A percentile compares a stretch with the other conserved stretches of the same genome.
phyloP scores from a whole-genome alignment of 2,329 filamentous ascomycete species.

The Pestalotiopsis sp. region DNA sequence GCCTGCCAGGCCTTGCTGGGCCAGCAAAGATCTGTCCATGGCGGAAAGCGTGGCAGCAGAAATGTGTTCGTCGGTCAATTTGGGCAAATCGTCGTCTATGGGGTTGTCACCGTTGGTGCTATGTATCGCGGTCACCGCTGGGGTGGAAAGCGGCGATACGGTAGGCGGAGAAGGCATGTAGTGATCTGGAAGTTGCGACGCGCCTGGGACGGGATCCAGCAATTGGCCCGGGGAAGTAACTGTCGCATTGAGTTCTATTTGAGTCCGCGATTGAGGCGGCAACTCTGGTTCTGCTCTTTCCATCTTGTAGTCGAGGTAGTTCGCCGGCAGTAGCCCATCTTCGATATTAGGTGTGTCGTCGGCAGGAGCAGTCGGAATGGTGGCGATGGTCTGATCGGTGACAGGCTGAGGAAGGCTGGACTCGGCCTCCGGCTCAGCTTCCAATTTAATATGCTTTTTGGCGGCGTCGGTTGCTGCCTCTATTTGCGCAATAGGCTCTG shows the following conservation, averaged over 20 bases:
- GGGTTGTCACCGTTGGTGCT: slow-evolving; percentile 31
- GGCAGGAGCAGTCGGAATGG: slow-evolving; percentile 10
- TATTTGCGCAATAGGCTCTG: not conserved
- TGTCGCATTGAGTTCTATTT: slow-evolving; percentile 23
- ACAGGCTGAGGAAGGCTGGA: not conserved
- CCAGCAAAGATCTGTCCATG: not conserved
- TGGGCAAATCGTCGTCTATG: slow-evolving; percentile 26
- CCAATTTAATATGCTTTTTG: not conserved
- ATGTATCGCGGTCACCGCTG: slow-evolving; percentile 29
- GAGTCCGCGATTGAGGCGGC: slow-evolving; percentile 6
- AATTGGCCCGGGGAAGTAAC: slow-evolving; percentile 10
- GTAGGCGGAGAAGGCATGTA: slow-evolving; percentile 35
- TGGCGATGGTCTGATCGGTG: slow-evolving; percentile 7
- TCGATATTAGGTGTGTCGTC: slow-evolving; percentile 7
- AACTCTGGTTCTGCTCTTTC: not conserved
- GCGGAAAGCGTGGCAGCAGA: not conserved
- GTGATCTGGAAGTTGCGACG: slow-evolving; percentile 16
- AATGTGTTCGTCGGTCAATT: slow-evolving; percentile 17
- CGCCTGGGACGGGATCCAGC: slow-evolving; percentile 11
- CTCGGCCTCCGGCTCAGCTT: not conserved
- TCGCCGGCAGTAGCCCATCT: not conserved
- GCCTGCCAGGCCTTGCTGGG: not conserved
- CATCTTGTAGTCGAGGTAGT: not conserved
- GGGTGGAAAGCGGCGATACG: slow-evolving; percentile 37
- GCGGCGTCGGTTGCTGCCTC: not conserved